A percentile compares a stretch with the other conserved stretches of the same genome.
phyloP scores from a whole-genome alignment of 2,329 filamentous ascomycete species.

The Colletotrichum sp. region DNA sequence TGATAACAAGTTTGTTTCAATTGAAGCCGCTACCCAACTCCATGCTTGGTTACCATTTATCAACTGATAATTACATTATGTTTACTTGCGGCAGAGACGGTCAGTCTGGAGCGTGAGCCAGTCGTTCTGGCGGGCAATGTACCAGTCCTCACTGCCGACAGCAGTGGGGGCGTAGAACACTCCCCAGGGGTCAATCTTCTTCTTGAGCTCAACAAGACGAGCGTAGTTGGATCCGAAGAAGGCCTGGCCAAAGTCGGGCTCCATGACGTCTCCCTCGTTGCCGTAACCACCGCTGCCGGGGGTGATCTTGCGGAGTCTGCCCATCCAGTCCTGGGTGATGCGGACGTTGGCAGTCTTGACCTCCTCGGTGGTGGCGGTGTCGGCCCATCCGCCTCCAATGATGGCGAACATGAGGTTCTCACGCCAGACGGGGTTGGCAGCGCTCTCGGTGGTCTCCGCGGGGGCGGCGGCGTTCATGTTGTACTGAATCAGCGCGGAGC shows the following conservation, averaged over 20 bases:
- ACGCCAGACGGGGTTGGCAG: conserved; percentile 53
- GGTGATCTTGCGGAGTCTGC: conserved; percentile 31
- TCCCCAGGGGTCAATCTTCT: conserved; percentile 31
- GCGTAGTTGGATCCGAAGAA: conserved; percentile 36
- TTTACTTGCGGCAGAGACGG: conserved; percentile 12
- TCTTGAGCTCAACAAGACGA: conserved; percentile 31
- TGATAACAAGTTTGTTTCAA: not conserved
- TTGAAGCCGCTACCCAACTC: not conserved
- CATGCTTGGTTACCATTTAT: not conserved
- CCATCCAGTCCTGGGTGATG: conserved; percentile 33
- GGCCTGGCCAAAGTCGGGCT: conserved; percentile 31
- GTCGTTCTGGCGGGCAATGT: conserved; percentile 22
- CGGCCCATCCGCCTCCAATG: conserved; percentile 17
- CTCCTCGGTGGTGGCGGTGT: conserved; percentile 8
- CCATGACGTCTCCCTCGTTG: conserved; percentile 36
- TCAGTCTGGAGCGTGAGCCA: conserved; percentile 18
- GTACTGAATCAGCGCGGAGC: conserved; percentile 24
- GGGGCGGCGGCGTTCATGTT: conserved; percentile 24
- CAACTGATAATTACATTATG: not conserved
- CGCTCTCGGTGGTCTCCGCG: conserved; percentile 31
- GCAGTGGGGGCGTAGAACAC: conserved; percentile 33
- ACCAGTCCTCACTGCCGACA: conserved; percentile 32
- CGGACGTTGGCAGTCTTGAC: conserved; percentile 27
- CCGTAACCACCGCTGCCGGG: conserved; percentile 30
- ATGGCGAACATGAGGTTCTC: conserved; percentile 40